Evolutionary conservation across 805 yeast genomes (phyloP).

Genomic region (Kregervanrija fluxuum): DNA sequence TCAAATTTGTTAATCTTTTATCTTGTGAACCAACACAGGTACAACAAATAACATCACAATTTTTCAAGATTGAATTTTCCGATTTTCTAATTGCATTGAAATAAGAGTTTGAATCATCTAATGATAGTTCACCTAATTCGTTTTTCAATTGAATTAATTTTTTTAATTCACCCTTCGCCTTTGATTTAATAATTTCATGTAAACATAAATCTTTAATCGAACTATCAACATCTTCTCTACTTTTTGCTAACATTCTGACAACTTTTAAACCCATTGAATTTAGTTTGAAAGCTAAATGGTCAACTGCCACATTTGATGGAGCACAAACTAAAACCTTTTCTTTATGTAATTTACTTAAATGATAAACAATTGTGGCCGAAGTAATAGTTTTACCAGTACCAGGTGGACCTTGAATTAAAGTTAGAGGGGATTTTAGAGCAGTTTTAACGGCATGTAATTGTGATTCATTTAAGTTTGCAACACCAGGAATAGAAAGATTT

Average conservation of each 20-base stretch:
- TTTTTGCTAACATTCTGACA: constrained; percentile 66
- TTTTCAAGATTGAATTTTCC: constrained; percentile 43
- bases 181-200: constrained; percentile 40
- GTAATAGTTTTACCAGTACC: constrained; percentile 96
- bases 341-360: constrained; percentile 53
- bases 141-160: constrained; percentile 52
- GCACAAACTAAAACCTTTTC: constrained; percentile 81
- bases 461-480: constrained; percentile 66
- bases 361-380: constrained; percentile 81
- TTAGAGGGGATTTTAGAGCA: constrained; percentile 64
- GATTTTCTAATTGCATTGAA: constrained; percentile 33
- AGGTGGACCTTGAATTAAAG: constrained; percentile 92
- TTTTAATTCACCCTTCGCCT: constrained; percentile 49
- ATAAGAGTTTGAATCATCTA: constrained; percentile 42
- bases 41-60: constrained; percentile 76
- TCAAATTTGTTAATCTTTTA: constrained; percentile 42
- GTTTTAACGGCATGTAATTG: constrained; percentile 70
- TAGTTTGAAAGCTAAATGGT: constrained; percentile 74
- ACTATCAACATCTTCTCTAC: constrained; percentile 75
- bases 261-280: constrained; percentile 67
- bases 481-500: constrained; percentile 55
- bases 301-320: constrained; percentile 93
- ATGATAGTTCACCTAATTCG: constrained; percentile 62
- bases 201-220: constrained; percentile 52
- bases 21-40: constrained; percentile 95